Conservation (phyloP, 192 early-diverging fungal species). For the Gonapodya prolifera region DNA sequence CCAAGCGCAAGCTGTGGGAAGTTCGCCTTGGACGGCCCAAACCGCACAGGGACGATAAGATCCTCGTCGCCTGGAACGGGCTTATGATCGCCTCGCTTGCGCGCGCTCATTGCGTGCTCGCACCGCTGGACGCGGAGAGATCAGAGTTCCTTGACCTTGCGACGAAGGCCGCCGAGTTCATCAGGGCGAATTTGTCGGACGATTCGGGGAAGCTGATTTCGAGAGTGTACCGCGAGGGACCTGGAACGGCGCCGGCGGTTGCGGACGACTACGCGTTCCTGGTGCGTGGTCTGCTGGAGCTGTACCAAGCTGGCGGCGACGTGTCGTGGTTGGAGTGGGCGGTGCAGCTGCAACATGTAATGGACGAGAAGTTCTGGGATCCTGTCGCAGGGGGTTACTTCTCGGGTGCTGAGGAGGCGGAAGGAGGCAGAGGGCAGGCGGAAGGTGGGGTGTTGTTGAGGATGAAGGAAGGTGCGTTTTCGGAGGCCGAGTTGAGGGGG, state of each 20-base stretch:
- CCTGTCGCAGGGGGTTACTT: conserved; percentile 30
- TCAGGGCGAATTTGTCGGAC: conserved; percentile 30
- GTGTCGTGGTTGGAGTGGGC: conserved; percentile 47
- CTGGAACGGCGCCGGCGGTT: conserved; percentile 32
- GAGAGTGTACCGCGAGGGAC: conserved; percentile 31
- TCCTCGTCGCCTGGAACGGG: conserved; percentile 50
- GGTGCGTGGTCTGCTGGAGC: conserved; percentile 36
- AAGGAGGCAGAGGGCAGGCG: not conserved
- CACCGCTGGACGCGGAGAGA: conserved; percentile 22
- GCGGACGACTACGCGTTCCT: conserved; percentile 49
- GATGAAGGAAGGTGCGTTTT: conserved; percentile 36
- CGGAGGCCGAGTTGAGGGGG: too few species aligned
- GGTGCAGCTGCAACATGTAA: conserved; percentile 33
- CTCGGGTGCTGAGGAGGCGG: conserved; percentile 16
- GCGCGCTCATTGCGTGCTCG: not conserved
- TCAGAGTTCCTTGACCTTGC: conserved; percentile 23
- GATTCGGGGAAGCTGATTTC: conserved; percentile 16
- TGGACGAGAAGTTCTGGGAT: conserved; percentile 47
- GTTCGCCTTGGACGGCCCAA: conserved; percentile 29
- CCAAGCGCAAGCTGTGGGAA: conserved; percentile 24
- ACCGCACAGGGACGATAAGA: conserved; percentile 50
- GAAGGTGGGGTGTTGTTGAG: conserved; percentile 31
- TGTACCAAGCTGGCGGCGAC: conserved; percentile 38
- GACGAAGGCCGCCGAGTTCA: conserved; percentile 27
- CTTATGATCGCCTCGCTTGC: conserved; percentile 41